phyloP scores from a whole-genome alignment of 148 eudicot genomes.

The Camellia lanceoleosa region DNA sequence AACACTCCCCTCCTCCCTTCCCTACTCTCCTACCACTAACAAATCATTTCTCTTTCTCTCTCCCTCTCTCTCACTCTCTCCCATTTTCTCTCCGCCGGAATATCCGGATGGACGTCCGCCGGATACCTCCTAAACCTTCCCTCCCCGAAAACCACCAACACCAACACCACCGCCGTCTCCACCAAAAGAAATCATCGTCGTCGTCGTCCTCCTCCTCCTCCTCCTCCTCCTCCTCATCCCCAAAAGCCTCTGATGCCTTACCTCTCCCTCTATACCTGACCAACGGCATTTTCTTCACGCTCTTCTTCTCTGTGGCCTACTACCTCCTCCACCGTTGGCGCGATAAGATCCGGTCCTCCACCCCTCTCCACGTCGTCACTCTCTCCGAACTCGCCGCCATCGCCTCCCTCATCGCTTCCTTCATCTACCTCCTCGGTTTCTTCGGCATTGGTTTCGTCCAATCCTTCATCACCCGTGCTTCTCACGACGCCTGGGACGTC shows the following conservation, averaged over 20 bases:
- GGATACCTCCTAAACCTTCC: neutral
- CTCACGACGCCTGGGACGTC: slow-evolving; percentile 15
- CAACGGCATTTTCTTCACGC: slow-evolving; percentile 41
- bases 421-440: slow-evolving; percentile 42
- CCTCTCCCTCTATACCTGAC: slow-evolving; percentile 42
- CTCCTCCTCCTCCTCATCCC: slow-evolving; percentile 7
- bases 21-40: too few species aligned
- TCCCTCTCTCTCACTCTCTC: too few species aligned
- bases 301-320: slow-evolving; percentile 43
- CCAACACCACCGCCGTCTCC: slow-evolving; percentile 8
- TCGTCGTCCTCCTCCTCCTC: neutral
- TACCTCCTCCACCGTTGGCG: slow-evolving; percentile 48
- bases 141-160: neutral
- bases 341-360: slow-evolving; percentile 40
- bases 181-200: neutral
- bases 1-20: too few species aligned
- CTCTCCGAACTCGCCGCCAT: slow-evolving; percentile 38
- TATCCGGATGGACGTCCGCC: slow-evolving; percentile 17
- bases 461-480: slow-evolving; percentile 26
- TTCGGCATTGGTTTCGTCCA: slow-evolving; percentile 49
- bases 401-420: slow-evolving; percentile 34
- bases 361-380: slow-evolving; percentile 41
- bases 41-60: too few species aligned
- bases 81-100: neutral
- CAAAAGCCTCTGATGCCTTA: slow-evolving; percentile 43